A percentile compares a stretch with the other conserved stretches of the same genome.
phyloP scores from a whole-genome alignment of 805 yeast genomes.

The Pichia scutulata region DNA sequence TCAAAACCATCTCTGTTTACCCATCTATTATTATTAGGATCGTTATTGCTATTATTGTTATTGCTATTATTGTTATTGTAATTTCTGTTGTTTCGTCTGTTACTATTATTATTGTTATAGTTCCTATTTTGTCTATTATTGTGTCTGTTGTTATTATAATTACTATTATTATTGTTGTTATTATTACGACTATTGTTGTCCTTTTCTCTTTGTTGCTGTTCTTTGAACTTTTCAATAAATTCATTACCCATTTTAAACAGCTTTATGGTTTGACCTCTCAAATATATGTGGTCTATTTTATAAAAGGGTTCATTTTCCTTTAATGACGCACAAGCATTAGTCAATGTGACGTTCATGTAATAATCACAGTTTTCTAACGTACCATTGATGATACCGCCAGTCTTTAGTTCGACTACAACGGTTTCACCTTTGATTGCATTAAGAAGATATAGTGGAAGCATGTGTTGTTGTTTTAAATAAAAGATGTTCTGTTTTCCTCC shows the following conservation, averaged over 20 bases:
- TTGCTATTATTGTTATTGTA: conserved; percentile 12
- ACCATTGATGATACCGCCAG: conserved; percentile 87
- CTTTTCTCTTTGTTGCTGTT: conserved; percentile 42
- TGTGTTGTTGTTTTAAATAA: conserved; percentile 20
- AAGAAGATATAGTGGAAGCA: conserved; percentile 85
- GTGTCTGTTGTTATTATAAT: conserved; percentile 14
- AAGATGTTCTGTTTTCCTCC: no score
- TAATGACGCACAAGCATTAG: conserved; percentile 63
- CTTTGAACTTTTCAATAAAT: conserved; percentile 68
- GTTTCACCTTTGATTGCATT: conserved; percentile 89
- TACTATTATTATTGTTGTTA: conserved; percentile 16
- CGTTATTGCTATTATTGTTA: conserved; percentile 17
- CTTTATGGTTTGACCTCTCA: conserved; percentile 81
- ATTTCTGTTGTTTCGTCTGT: conserved; percentile 23
- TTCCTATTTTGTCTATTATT: conserved; percentile 12
- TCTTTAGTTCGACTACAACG: conserved; percentile 80
- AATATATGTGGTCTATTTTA: conserved; percentile 65
- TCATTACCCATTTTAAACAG: conserved; percentile 69
- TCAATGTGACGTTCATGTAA: conserved; percentile 89
- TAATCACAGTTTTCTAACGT: conserved; percentile 78
- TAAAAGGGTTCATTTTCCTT: conserved; percentile 52
- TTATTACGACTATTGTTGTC: conserved; percentile 16
- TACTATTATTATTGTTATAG: conserved; percentile 7
- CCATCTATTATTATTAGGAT: conserved; percentile 22
- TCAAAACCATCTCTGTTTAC: conserved; percentile 6